Evolutionary conservation across 352 stramenopile genomes (phyloP).

Genomic region (Globisporangium acanthophoron): DNA sequence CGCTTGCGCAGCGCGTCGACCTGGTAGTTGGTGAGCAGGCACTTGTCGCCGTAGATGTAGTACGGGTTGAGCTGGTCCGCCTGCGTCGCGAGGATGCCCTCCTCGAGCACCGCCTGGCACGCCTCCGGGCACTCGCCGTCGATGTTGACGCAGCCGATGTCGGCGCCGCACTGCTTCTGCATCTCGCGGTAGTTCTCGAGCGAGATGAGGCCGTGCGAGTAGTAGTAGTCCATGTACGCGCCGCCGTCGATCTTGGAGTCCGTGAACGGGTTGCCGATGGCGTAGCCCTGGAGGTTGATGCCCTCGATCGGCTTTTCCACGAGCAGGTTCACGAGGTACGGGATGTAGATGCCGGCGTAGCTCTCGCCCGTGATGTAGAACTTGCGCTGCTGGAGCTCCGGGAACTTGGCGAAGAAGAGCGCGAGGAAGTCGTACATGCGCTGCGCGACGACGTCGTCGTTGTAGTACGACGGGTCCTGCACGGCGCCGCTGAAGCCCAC

Average conservation of each 20-base stretch:
- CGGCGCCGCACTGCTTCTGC: constrained; percentile 37
- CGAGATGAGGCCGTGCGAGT: constrained; percentile 82
- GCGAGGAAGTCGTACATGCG: constrained; percentile 76
- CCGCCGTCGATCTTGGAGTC: constrained; percentile 54
- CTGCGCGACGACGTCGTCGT: constrained; percentile 68
- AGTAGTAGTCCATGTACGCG: constrained; percentile 83
- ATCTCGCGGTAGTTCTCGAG: constrained; percentile 70
- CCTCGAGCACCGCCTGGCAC: constrained; percentile 46
- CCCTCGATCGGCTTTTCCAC: constrained; percentile 51
- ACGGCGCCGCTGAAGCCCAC: constrained; percentile 68
- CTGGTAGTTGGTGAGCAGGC: constrained; percentile 55
- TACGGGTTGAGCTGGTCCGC: constrained; percentile 62
- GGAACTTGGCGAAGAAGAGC: constrained; percentile 64
- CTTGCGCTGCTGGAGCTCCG: constrained; percentile 55
- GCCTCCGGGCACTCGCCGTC: constrained; percentile 29
- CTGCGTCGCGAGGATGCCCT: constrained; percentile 37
- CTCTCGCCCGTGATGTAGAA: constrained; percentile 85
- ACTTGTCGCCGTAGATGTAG: constrained; percentile 83
- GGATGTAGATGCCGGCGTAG: constrained; percentile 90
- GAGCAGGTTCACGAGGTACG: constrained; percentile 73
- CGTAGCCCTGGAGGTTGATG: constrained; percentile 73
- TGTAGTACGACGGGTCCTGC: constrained; percentile 66
- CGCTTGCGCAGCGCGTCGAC: constrained; percentile 38
- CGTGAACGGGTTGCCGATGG: constrained; percentile 74
- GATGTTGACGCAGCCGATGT: constrained; percentile 64